These are phyloP conservation scores for Candida neerlandica DNA, from an alignment of 1,139 yeast genomes.

Conservation along the genomic window DNA sequence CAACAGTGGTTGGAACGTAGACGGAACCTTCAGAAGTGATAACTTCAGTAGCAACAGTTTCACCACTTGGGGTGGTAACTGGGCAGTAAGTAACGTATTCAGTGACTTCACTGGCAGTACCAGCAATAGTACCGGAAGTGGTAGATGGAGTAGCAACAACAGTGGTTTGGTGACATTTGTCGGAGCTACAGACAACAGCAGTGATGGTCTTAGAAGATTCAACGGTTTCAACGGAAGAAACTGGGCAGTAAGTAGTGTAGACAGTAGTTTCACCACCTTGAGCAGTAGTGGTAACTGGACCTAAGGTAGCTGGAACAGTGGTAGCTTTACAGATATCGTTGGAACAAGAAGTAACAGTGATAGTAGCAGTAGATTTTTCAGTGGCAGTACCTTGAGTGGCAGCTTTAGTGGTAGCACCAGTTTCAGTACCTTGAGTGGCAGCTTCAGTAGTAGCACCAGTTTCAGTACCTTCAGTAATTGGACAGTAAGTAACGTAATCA, in stretches of 20 bases:
- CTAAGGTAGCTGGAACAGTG: conserved; percentile 21
- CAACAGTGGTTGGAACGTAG: conserved; percentile 26
- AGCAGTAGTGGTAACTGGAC: conserved; percentile 15
- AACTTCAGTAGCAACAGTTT: conserved; percentile 11
- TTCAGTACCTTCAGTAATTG: conserved; percentile 23
- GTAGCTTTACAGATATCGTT: conserved; percentile 34
- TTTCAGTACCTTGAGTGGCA: conserved; percentile 2
- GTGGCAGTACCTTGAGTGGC: conserved; percentile 28
- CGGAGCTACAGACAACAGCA: conserved; percentile 49
- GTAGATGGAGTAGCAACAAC: conserved; percentile 31
- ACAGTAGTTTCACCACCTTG: conserved; percentile 12
- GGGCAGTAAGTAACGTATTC: conserved; percentile 41
- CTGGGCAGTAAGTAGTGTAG: conserved; percentile 23
- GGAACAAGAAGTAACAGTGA: conserved; percentile 52
- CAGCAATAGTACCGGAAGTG: conserved; percentile 26
- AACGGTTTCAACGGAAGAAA: conserved; percentile 25
- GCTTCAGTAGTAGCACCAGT: conserved; percentile 19
- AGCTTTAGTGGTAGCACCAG: conserved; percentile 12
- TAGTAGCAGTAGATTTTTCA: conserved; percentile 4
- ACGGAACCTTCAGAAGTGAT: conserved; percentile 13
- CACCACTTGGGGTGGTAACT: conserved; percentile 13
- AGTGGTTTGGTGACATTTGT: conserved; percentile 31
- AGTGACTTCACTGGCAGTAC: conserved; percentile 24
- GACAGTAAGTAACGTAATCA: conserved; percentile 39
- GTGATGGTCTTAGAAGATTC: conserved; percentile 25